phyloP scores from a whole-genome alignment of 345 rosid species.

The Lumnitzera littorea region DNA sequence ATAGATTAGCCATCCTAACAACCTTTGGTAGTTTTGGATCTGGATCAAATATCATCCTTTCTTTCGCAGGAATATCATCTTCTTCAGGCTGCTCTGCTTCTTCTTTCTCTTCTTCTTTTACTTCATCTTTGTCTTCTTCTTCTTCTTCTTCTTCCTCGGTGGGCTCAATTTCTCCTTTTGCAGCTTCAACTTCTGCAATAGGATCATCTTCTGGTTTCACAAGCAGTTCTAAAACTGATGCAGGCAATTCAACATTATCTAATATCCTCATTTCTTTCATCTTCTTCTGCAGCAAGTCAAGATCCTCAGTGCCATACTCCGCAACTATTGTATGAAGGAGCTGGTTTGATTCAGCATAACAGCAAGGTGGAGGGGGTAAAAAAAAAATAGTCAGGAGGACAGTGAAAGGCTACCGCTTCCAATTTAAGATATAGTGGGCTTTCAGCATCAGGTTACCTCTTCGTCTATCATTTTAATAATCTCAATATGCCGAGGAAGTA shows the following conservation, averaged over 20 bases:
- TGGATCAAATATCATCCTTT: slow-evolving; percentile 17
- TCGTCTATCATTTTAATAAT: slow-evolving; percentile 39
- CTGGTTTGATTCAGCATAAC: slow-evolving; percentile 13
- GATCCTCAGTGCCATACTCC: slow-evolving; percentile 32
- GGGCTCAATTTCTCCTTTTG: slow-evolving; percentile 4
- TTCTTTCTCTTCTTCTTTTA: slow-evolving; percentile 9
- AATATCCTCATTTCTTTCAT: slow-evolving; percentile 42
- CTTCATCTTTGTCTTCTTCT: slow-evolving; percentile 8
- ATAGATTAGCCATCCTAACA: slow-evolving; percentile 46
- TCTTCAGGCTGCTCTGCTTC: slow-evolving; percentile 20
- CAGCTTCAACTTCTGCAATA: slow-evolving; percentile 4
- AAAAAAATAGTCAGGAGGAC: slow-evolving; percentile 3
- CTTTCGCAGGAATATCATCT: slow-evolving; percentile 7
- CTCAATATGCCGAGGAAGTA: slow-evolving; percentile 50
- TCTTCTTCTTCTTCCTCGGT: slow-evolving; percentile 20
- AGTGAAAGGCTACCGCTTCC: not conserved
- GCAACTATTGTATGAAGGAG: slow-evolving; percentile 31
- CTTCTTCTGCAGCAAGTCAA: slow-evolving; percentile 29
- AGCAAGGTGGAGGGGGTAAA: not conserved
- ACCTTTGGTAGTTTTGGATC: slow-evolving; percentile 28
- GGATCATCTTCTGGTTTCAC: slow-evolving; percentile 15
- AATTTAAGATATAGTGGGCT: not conserved
- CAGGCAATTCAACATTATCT: slow-evolving; percentile 36
- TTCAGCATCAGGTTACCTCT: slow-evolving; percentile 21
- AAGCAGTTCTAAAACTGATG: slow-evolving; percentile 23